Evolutionary conservation across 352 stramenopile genomes (phyloP).

Genomic region (Globisporangium viniferum): DNA sequence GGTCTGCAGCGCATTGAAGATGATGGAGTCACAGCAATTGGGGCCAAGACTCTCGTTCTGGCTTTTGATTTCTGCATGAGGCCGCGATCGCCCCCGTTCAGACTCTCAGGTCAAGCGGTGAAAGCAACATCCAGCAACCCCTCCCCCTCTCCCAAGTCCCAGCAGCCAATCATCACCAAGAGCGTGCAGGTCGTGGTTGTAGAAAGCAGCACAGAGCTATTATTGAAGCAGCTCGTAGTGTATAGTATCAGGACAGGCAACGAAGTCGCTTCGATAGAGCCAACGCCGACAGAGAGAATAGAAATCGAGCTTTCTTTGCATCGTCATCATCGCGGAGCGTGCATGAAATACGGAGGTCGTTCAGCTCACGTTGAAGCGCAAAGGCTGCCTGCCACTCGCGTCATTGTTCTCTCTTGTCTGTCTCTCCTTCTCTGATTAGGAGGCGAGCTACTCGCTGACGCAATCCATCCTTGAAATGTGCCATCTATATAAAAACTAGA

Average conservation of each 20-base stretch:
- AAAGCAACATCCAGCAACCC: constrained; percentile 2
- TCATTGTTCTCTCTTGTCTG: not conserved
- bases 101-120: not conserved
- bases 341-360: too few species aligned
- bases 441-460: not conserved
- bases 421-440: not conserved
- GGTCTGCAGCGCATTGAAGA: not conserved
- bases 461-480: not conserved
- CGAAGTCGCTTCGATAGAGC: not conserved
- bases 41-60: not conserved
- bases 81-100: not conserved
- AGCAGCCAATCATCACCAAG: not conserved
- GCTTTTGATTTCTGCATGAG: not conserved
- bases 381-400: not conserved
- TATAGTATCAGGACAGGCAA: too few species aligned
- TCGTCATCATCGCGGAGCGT: too few species aligned
- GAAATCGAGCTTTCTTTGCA: not conserved
- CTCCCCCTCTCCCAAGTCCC: not conserved
- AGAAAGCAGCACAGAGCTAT: too few species aligned
- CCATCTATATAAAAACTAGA: not conserved
- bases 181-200: too few species aligned
- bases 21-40: not conserved
- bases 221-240: too few species aligned
- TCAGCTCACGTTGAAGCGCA: too few species aligned
- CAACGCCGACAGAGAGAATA: not conserved